Conservation (phyloP, 2,329 filamentous ascomycete species). For the Colletotrichum incanum region DNA sequence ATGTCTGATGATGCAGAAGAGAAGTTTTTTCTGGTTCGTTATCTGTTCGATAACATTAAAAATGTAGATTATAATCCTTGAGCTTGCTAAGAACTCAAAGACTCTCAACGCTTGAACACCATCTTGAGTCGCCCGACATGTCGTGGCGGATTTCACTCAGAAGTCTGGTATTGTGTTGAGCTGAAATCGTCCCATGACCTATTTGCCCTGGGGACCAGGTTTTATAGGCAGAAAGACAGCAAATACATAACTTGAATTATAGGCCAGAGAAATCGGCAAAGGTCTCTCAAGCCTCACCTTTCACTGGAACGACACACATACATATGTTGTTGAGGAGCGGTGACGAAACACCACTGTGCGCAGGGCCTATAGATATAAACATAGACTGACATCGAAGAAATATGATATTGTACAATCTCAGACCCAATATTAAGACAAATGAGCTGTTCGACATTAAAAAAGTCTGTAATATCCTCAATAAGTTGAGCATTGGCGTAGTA, state of each 20-base stretch:
- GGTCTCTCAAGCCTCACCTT: no score
- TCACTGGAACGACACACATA: not conserved
- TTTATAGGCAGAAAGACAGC: not conserved
- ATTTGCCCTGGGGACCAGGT: no score
- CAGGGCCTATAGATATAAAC: not conserved
- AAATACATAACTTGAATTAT: not conserved
- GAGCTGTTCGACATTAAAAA: not conserved
- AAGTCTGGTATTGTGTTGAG: not conserved
- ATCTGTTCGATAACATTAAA: not conserved
- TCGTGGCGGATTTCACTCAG: no score
- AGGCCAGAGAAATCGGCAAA: not conserved
- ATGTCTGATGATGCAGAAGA: not conserved
- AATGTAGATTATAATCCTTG: no score
- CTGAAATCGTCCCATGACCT: no score
- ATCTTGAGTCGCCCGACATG: not conserved
- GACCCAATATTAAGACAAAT: no score
- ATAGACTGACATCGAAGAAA: not conserved
- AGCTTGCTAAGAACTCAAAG: not conserved
- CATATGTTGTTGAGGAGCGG: no score
- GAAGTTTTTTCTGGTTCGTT: not conserved
- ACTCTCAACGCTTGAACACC: not conserved
- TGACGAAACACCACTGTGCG: not conserved
- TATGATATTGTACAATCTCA: not conserved
- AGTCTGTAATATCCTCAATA: rapidly evolving
- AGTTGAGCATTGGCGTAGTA: not conserved